These are phyloP conservation scores for Tylopilus cervinicoccineus DNA, from an alignment of 768 basidiomycete species.

Conservation along the genomic window DNA sequence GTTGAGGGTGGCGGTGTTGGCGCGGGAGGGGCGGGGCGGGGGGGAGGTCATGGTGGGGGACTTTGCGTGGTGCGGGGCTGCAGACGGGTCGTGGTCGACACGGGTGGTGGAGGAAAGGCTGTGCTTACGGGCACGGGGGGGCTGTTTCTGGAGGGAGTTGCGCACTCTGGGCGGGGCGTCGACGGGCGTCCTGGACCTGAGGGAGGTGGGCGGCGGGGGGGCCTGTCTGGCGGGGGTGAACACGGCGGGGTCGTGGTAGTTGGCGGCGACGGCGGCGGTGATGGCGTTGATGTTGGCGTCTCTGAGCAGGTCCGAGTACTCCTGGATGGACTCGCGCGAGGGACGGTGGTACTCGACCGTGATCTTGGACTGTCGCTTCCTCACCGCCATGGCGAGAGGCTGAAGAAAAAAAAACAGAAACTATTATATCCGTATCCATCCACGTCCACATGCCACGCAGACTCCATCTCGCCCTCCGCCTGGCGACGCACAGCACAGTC, in stretches of 20 bases:
- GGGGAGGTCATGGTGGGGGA: slow-evolving; percentile 37
- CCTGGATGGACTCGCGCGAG: slow-evolving; percentile 70
- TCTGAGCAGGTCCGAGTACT: slow-evolving; percentile 69
- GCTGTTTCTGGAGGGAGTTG: slow-evolving; percentile 63
- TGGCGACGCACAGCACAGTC: too few relatives aligned
- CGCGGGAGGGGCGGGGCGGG: slow-evolving; percentile 77
- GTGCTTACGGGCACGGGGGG: slow-evolving; percentile 47
- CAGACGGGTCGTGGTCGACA: slow-evolving; percentile 52
- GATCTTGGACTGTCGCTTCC: slow-evolving; percentile 46
- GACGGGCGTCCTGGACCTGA: slow-evolving; percentile 27
- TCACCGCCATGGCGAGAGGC: slow-evolving; percentile 34
- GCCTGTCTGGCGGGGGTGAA: slow-evolving; percentile 42
- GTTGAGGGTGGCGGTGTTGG: slow-evolving; percentile 77
- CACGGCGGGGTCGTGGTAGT: slow-evolving; percentile 30
- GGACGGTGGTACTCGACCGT: slow-evolving; percentile 77
- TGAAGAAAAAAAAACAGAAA: neutral
- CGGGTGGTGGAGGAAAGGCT: slow-evolving; percentile 34
- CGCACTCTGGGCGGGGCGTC: slow-evolving; percentile 37
- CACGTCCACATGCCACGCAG: neutral
- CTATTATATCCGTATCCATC: neutral
- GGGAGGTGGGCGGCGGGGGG: slow-evolving; percentile 37
- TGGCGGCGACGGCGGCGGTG: slow-evolving; percentile 34
- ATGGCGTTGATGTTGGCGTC: slow-evolving; percentile 56
- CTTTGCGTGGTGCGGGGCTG: slow-evolving; percentile 25
- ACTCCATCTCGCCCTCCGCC: too few relatives aligned